A percentile compares a stretch with the other conserved stretches of the same genome.
Evolutionary conservation across 2,329 filamentous ascomycete species (phyloP).

Genomic region (Neobulgaria alba): DNA sequence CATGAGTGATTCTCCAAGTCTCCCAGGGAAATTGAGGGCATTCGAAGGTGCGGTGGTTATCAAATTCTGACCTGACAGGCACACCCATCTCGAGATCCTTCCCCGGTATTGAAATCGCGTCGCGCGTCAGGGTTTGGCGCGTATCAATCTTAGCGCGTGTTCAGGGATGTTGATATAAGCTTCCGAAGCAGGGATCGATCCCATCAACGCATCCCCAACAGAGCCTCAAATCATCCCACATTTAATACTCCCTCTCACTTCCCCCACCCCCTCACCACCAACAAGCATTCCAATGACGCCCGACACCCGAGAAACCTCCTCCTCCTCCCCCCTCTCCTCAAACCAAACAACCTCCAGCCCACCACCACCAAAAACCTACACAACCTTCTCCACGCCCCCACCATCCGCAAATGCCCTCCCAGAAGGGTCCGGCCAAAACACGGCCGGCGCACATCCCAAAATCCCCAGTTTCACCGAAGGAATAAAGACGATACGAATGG

Average conservation of each 20-base stretch:
- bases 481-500: constrained; percentile 55
- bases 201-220: no score
- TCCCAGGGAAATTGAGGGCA: background rate
- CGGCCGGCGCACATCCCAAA: constrained; percentile 20
- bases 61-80: background rate
- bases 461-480: constrained; percentile 48
- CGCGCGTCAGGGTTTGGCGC: background rate
- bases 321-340: constrained; percentile 27
- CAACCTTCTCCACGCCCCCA: constrained; percentile 30
- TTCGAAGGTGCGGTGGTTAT: background rate
- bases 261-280: background rate
- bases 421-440: constrained; percentile 28
- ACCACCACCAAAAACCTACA: constrained; percentile 34
- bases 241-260: background rate
- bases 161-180: no score
- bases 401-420: constrained; percentile 27
- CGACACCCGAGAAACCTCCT: constrained; percentile 29
- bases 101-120: background rate
- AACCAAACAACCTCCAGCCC: constrained; percentile 28
- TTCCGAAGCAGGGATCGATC: no score
- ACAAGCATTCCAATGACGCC: constrained; percentile 26
- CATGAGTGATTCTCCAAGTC: background rate
- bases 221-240: constrained; percentile 4
- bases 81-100: background rate
- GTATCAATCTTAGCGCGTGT: background rate